Base-by-base conservation (phyloP, 192 early-diverging fungal genomes). In the Dissophora globulifera region DNA sequence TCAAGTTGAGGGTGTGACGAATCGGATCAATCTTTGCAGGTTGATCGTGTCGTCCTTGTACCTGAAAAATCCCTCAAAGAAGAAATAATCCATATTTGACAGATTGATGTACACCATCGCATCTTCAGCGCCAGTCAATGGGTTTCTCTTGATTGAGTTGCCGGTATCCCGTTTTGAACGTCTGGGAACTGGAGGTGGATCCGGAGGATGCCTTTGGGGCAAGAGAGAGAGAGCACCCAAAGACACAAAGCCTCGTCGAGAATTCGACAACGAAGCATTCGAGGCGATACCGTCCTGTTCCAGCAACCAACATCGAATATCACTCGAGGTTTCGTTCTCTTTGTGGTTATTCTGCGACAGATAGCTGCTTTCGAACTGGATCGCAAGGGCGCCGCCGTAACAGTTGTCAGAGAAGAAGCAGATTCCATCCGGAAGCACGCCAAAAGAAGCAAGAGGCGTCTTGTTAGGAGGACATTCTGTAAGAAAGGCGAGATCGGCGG, bases 361-460 rank as follows among this genome's bases (percentile, higher is more conserved):
- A 32, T 3, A 0, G 22, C 40, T 26, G 35, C 27, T 58, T 29
- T 58, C 48, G 16, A 58, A 41, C 55, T 68, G 57, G 29, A 68
- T 50, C 23, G 66, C 66, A 50, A 68, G 35, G 20, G 66, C 57
- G 6, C 55, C 56, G 32, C 48, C 66, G 40, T 68, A 59, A 15
- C 40, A 29, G 19, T 47, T 65, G 50, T 59, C 66, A 52, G 55
- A 50, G 38, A 68, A 68, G 12, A 68, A 59, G 47, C 47, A 68
- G 16, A 22, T 30, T 16, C 64, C 54, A 48, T 67, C 66, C 26
- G 35, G 55, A 22, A 46, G 62, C 9, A 52, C 52, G 40, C 29
- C 16, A 42, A 27, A 52, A 11, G 50, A 1, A 8, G 47, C 62
- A 30, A 64, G 29, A 19, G 54, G 38, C 35, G 51, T 38, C 50